Evolutionary conservation across 78 protist genomes (phyloP).

Genomic region (Isochrysis galbana): DNA sequence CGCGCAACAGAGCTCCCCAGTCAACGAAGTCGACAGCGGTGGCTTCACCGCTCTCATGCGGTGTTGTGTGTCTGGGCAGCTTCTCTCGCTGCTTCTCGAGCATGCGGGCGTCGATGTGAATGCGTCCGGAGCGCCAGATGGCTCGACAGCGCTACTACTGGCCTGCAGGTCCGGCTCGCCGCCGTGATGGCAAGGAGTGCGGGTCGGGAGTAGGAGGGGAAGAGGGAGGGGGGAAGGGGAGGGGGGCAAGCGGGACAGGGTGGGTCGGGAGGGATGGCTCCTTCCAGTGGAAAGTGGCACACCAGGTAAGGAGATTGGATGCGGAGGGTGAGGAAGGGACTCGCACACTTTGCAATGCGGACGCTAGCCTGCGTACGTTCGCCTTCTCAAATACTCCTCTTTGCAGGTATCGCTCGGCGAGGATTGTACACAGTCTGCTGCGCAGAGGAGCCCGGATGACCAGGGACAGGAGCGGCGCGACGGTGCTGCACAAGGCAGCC

Average conservation of each 20-base stretch:
- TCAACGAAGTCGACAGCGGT: not conserved
- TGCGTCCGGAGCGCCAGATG: not conserved
- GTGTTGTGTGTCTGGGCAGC: not conserved
- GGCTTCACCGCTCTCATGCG: constrained; percentile 19
- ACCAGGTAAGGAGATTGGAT: no score
- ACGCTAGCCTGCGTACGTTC: no score
- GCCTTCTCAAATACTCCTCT: no score
- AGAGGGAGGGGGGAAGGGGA: no score
- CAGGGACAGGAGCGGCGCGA: not conserved
- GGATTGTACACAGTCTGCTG: not conserved
- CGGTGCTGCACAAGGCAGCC: not conserved
- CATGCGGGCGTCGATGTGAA: not conserved
- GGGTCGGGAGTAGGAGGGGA: no score
- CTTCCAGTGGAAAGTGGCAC: no score
- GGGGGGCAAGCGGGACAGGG: no score
- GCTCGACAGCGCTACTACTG: not conserved
- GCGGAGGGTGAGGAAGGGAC: no score
- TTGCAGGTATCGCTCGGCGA: not conserved
- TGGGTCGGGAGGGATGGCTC: no score
- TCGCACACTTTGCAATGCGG: no score
- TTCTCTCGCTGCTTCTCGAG: not conserved
- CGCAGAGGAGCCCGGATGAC: not conserved
- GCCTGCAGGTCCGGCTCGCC: no score
- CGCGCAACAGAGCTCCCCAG: not conserved
- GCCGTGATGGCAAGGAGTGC: no score